These are phyloP conservation scores for Globisporangium middletonii DNA, from an alignment of 352 stramenopile genomes.

Conservation along the genomic window DNA sequence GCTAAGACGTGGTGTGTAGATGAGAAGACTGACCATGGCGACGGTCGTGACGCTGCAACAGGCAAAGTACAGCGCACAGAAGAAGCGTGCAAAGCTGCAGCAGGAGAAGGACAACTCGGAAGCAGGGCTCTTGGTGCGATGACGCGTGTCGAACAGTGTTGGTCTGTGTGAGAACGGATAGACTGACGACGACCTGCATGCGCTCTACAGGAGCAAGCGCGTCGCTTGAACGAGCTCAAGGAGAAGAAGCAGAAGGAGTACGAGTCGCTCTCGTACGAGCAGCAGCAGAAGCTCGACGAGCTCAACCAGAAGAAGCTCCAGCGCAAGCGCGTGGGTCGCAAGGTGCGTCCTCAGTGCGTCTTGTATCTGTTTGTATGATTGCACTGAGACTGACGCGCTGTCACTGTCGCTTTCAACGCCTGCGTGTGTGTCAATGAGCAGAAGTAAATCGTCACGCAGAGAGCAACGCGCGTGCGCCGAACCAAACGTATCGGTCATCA, in stretches of 20 bases:
- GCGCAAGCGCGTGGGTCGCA: constrained; percentile 64
- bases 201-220: constrained; percentile 30
- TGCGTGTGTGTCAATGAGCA: too few species aligned
- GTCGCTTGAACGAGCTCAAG: constrained; percentile 42
- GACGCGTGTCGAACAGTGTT: background rate
- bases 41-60: constrained; percentile 13
- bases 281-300: constrained; percentile 72
- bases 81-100: constrained; percentile 66
- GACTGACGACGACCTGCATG: background rate
- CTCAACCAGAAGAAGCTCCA: constrained; percentile 64
- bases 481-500: too few species aligned
- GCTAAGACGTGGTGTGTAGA: background rate
- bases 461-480: too few species aligned
- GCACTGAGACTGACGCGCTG: background rate
- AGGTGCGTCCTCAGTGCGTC: constrained; percentile 24
- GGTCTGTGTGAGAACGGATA: background rate
- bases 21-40: background rate
- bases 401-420: background rate
- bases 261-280: constrained; percentile 68
- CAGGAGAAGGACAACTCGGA: constrained; percentile 32
- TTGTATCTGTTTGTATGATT: background rate
- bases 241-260: constrained; percentile 83
- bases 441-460: too few species aligned
- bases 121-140: constrained; percentile 23
- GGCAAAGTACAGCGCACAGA: constrained; percentile 69